Evolutionary conservation across 345 rosid species (phyloP), one percentile per base, ranked within the genome.

Genomic region (Brassica rapa): DNA sequence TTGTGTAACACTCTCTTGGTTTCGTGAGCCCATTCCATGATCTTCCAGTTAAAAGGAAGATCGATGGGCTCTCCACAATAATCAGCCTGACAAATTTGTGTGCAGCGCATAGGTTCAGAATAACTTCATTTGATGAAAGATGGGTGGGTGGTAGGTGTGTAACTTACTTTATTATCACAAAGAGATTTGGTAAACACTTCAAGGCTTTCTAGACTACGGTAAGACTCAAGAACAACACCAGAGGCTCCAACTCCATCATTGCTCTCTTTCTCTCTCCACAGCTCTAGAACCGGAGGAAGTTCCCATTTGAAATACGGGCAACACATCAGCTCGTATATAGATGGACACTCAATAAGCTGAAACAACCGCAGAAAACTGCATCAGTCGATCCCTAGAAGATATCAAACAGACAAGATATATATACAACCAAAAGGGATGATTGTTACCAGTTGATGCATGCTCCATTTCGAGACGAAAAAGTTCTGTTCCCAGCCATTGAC

Each of bases 401-500:
- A 66, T 16, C 35, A 72, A 29, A 60, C 32, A 79, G 32, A 60
- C 55, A 66, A 29, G 12, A 27, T 27, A 19, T 19, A 19, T 19
- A 27, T 27, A 27, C 3, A 15, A 46, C 27, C 33, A 62, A 61
- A 61, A 3, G 27, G 12, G 15, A 29, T 19, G 3, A 30, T 8
- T 6, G 35, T 59, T 84, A 92, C 98, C 95, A 94, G 82, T 77
- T 91, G 98, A 86, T 94, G 98, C 98, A 94, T 92, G 87, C 95
- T 94, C 98, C 98, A 94, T 70, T 92, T 94, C 33, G 98, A 94
- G 81, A 94, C 89, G 82, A 94, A 94, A 77, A 94, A 88, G 71
- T 92, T 94, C 76, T 92, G 97, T 39, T 94, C 95, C 98, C 98
- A 94, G 39, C 98, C 98, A 71, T 94, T 92, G 62, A 92, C 98